Base-by-base conservation (phyloP, 139 green algal species). In the Chlorella sp. region DNA sequence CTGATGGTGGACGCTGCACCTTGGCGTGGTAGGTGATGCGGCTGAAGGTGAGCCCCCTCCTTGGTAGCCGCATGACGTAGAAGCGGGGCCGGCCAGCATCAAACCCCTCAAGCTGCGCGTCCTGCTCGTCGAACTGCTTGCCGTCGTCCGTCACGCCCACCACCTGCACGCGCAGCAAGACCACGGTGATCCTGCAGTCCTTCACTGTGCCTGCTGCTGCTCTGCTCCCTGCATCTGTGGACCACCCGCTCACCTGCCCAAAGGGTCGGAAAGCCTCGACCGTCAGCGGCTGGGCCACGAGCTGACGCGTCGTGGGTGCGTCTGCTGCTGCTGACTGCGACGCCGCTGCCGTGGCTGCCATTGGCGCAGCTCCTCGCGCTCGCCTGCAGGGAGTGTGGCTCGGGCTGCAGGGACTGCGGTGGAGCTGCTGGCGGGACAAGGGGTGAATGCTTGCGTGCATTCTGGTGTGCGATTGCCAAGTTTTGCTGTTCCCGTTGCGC, bases 31-130 rank as follows among this genome's bases (percentile, higher is more conserved):
- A 96, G 0, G 92, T 98, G 75, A 98, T 98, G 35, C 87, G 79
- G 62, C 88, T 77, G 72, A 98, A 98, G 3, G 23, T 31, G 31
- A 89, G 79, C 2, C 84, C 84, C 10, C 84, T 71, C 24, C 70
- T 69, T 0, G 88, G 91, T 31, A 98, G 71, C 1, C 83, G 75
- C 93, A 97, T 98, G 22, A 98, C 96, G 86, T 98, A 98, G 61
- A 98, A 94, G 72, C 93, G 91, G 71, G 60, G 71, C 33, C 60
- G 70, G 61, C 71, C 61, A 32, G 33, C 61, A 2, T 20, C 42
- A 49, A 72, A 72, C 6, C 67, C 67, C 29, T 72, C 73, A 30
- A 96, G 80, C 72, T 93, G 77, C 0, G 87, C 86, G 68, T 95
- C 88, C 30, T 85, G 65, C 2, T 71, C 33, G 51, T 91, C 91